Conservation (phyloP, 192 early-diverging fungal species). For the Kickxella alabastrina region DNA sequence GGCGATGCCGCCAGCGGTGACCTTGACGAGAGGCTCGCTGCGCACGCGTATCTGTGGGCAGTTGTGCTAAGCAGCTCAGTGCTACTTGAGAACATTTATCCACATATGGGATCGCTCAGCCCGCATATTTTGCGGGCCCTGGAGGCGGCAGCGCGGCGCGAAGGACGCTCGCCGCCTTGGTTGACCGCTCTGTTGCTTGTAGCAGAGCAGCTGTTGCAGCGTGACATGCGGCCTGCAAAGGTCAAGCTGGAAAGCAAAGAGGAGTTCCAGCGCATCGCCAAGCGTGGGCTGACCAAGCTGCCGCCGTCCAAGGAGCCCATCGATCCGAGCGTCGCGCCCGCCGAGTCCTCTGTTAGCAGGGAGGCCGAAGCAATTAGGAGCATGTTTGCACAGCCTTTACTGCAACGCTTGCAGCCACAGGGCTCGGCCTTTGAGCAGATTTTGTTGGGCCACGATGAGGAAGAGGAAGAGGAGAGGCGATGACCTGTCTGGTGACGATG, state of each 20-base stretch:
- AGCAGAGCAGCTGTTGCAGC: constrained; percentile 41
- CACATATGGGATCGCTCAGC: constrained; percentile 9
- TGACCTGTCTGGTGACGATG: too few species aligned
- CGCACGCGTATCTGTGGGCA: constrained; percentile 47
- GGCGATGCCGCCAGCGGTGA: background rate
- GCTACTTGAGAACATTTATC: constrained; percentile 39
- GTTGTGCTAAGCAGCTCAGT: constrained; percentile 32
- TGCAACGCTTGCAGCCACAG: background rate
- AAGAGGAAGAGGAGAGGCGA: background rate
- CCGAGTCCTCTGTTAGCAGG: background rate
- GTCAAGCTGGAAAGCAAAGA: constrained; percentile 22
- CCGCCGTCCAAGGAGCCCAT: constrained; percentile 29
- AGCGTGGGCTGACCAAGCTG: constrained; percentile 41
- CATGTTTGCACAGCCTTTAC: constrained; percentile 5
- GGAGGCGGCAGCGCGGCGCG: constrained; percentile 26
- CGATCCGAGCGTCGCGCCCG: constrained; percentile 5
- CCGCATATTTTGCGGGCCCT: constrained; percentile 29
- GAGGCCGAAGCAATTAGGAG: constrained; percentile 9
- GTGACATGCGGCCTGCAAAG: constrained; percentile 30
- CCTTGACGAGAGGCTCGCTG: constrained; percentile 31
- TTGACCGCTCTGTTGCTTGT: constrained; percentile 39
- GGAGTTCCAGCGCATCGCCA: constrained; percentile 37
- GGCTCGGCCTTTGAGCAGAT: background rate
- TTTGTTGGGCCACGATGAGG: background rate
- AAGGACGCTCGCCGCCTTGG: constrained; percentile 27